Evolutionary conservation across 345 rosid genomes (phyloP), one percentile per base, ranked within the genome.

Genomic region (Murraya paniculata): DNA sequence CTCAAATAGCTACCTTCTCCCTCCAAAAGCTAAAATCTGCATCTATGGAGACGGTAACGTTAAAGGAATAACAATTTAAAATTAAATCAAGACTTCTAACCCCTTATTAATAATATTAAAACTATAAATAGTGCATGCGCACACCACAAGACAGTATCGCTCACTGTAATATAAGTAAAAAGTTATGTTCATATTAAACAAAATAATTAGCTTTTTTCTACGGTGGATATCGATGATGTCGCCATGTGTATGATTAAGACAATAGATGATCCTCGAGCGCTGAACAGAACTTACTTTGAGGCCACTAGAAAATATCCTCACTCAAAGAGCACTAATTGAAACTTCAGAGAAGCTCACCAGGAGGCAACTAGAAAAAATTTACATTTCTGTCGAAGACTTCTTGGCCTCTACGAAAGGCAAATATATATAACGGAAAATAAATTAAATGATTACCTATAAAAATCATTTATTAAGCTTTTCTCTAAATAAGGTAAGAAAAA

Each of bases 11-110:
- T 0, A 2, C 80, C 86, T 62, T 30, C 74, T 82, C 19, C 98
- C 98, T 77, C 94, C 95, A 0, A 86, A 85, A n/a, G 72, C 87
- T 11, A 33, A 77, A 2, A 87, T 92, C 3, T 31, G 13, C 28
- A 72, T 95, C 4, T 95, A 89, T 14, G 98, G 98, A 0, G 91
- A 93, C 25, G 97, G 94, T 14, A 90, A 91, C 35, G 87, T 80
- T 25, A 91, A 91, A 83, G 97, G 98, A 3, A 3, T 33, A 33
- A 33, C 93, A 82, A n/a, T n/a, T 67, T 33, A 33, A 33, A 67
- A 19, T 64, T 64, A 18, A 18, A 16, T 31, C 7, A 4, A 33
- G 13, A 4, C 10, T 27, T 7, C 2, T n/a, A 22, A n/a, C 25
- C 8, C 8, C 24, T 25, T 24, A 5, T 60, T 9, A 8, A 48